phyloP scores from a whole-genome alignment of 805 yeast species.

The Diddensiella transvaalensis region DNA sequence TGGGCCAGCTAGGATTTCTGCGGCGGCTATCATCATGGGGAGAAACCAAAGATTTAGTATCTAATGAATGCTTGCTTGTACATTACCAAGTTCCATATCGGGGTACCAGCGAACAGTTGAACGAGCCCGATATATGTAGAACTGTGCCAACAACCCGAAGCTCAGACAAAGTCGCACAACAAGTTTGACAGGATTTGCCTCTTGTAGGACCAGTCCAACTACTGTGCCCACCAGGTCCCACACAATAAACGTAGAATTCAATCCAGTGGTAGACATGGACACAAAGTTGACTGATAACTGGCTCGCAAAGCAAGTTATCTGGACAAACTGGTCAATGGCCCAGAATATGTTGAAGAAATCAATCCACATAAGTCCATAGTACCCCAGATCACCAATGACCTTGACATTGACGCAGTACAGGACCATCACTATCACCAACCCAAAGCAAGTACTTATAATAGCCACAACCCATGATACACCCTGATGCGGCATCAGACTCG shows the following conservation, averaged over 20 bases:
- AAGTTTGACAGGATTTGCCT: constrained; percentile 1
- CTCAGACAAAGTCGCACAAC: background rate
- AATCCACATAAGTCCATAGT: constrained; percentile 14
- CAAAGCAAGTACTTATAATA: background rate
- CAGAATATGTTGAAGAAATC: constrained; percentile 18
- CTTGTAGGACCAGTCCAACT: background rate
- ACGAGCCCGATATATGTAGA: constrained; percentile 2
- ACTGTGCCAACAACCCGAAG: background rate
- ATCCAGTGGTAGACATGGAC: constrained; percentile 2
- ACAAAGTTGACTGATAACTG: constrained; percentile 16
- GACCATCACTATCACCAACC: background rate
- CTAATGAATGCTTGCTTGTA: constrained; percentile 2
- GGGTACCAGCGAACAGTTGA: background rate
- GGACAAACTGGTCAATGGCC: constrained; percentile 8
- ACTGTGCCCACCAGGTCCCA: background rate
- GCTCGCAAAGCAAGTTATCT: constrained; percentile 7
- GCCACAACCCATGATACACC: background rate
- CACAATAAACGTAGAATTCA: background rate
- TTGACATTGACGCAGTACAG: constrained; percentile 1
- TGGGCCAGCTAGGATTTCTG: no score
- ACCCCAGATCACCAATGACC: constrained; percentile 13
- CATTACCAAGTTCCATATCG: constrained; percentile 1
- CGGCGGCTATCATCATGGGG: background rate
- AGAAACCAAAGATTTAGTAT: background rate
- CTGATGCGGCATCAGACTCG: background rate